Evolutionary conservation across 2,329 filamentous ascomycete genomes (phyloP), one percentile per base, ranked within the genome.

Genomic region (Aschersonia sp.): DNA sequence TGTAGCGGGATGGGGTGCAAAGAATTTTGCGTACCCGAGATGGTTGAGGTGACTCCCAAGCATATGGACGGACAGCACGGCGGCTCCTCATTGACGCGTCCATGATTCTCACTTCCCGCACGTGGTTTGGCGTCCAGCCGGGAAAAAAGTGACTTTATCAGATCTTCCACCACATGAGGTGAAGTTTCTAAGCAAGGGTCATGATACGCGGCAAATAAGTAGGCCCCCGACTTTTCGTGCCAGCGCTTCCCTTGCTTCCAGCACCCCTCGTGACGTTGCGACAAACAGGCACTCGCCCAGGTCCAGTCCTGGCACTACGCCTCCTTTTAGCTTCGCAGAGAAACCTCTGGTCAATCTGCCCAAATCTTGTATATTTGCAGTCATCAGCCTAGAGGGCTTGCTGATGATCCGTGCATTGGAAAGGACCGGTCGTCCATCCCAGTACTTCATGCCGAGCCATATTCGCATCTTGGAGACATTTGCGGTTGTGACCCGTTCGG

Each of bases 391-490:
- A 58, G 78, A 89, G 7, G 88, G 84, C 65, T 82, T 91, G 59
- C 77, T 84, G 51, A 94, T 71, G 59, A 84, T 63, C 45, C 66
- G 64, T 58, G 91, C 74, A 53, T 78, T 74, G 52, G 71, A 72
- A 55, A 96, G 67, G 29, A 95, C 88, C 5, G 89, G 87, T 64
- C 82, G 73, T 60, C 84, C 84, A 55, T 89, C 80, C 78, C 78
- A 86, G 75, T 95, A 95, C 70, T 95, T 95, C 58, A 95, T 70
- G 1, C 88, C 88, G 9, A 96, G 67, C 89, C 89, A 96, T 54
- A 96, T 69, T 51, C 89, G 75, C 60, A 86, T 75, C 40, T 71
- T 74, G 4, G 88, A 77, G 40, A 88, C 78, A 65, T 94, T 95
- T 57, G 70, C 72, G 52, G 72, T 70, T 45, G 82, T 88, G 49